These are phyloP conservation scores for Talaromyces ruber DNA, from an alignment of 495 filamentous ascomycete species.

Conservation along the genomic window DNA sequence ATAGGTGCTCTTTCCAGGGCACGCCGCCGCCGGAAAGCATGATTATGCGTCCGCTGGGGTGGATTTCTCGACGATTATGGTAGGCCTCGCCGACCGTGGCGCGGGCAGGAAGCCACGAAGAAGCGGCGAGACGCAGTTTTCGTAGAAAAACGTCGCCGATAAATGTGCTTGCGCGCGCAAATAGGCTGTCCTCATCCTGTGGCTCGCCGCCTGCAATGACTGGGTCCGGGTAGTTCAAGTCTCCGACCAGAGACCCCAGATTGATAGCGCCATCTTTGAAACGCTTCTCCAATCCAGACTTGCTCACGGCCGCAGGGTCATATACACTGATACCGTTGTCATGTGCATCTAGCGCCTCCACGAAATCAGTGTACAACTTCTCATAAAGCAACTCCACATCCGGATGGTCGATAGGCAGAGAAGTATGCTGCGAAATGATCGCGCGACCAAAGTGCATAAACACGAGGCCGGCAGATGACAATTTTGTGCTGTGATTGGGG, in stretches of 20 bases:
- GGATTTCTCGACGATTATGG: conserved; percentile 45
- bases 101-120: conserved; percentile 78
- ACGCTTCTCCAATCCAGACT: conserved; percentile 62
- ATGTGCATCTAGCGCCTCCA: conserved; percentile 94
- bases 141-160: conserved; percentile 80
- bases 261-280: conserved; percentile 77
- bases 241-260: conserved; percentile 71
- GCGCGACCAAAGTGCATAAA: conserved; percentile 89
- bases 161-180: conserved; percentile 63
- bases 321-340: conserved; percentile 90
- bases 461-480: conserved; percentile 86
- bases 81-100: conserved; percentile 68
- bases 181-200: conserved; percentile 77
- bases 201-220: conserved; percentile 36
- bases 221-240: conserved; percentile 60
- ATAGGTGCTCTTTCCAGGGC: conserved; percentile 95
- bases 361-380: conserved; percentile 87
- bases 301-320: conserved; percentile 52
- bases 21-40: conserved; percentile 65
- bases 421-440: conserved; percentile 66
- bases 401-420: conserved; percentile 48
- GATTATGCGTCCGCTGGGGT: conserved; percentile 69
- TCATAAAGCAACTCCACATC: conserved; percentile 68
- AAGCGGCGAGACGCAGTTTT: conserved; percentile 52
- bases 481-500: conserved; percentile 70